Evolutionary conservation across 441 rosid species (phyloP).

Genomic region (Erodium moschatum): DNA sequence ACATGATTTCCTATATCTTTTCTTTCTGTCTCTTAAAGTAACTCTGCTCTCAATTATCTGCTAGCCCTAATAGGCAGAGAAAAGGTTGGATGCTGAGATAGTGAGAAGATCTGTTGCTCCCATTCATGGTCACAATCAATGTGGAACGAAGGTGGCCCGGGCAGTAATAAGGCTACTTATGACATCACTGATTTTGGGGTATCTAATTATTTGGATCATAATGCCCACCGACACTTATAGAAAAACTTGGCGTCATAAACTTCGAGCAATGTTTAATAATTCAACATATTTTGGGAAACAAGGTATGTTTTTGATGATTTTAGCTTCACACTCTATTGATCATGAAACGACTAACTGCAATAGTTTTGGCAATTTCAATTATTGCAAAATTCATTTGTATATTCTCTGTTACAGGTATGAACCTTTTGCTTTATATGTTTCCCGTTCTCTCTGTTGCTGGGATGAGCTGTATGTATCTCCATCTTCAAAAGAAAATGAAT

Average conservation of each 20-base stretch:
- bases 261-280: conserved; percentile 20
- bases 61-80: conserved; percentile 5
- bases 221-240: conserved; percentile 40
- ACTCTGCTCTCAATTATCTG: background rate
- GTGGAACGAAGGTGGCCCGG: background rate
- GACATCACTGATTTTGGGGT: conserved; percentile 30
- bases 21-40: background rate
- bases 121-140: background rate
- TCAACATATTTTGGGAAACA: conserved; percentile 34
- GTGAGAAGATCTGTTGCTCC: background rate
- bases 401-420: conserved; percentile 29
- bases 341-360: background rate
- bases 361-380: background rate
- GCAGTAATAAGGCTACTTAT: conserved; percentile 25
- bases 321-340: background rate
- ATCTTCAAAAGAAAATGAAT: conserved; percentile 28
- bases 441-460: conserved; percentile 44
- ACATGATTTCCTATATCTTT: background rate
- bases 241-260: conserved; percentile 23
- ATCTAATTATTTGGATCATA: conserved; percentile 49
- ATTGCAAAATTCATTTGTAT: conserved; percentile 3
- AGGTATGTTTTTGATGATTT: conserved; percentile 25
- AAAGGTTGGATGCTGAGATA: conserved; percentile 5
- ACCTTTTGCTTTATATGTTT: conserved; percentile 40
- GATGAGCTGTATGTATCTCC: conserved; percentile 44